These are phyloP conservation scores for Aspergillus udagawae DNA, from an alignment of 2,329 filamentous ascomycete genomes.

Conservation along the genomic window DNA sequence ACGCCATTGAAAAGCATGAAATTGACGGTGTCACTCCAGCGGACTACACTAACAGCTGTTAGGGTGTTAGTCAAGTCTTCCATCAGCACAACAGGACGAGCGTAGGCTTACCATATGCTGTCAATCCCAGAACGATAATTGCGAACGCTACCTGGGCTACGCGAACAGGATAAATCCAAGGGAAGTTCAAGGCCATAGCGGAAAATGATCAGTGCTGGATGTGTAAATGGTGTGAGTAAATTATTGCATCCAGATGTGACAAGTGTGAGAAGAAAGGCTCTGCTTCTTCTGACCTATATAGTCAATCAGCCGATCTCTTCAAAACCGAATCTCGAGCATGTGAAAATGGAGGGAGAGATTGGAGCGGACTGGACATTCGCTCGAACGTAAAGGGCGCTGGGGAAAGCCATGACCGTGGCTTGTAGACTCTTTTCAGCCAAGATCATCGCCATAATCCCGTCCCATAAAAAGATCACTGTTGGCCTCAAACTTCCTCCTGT, in stretches of 20 bases:
- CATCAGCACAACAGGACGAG: not conserved
- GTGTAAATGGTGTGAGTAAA: not conserved
- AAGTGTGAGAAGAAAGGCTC: not conserved
- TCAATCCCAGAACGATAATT: constrained; percentile 71
- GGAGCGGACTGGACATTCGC: not conserved
- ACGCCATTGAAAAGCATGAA: constrained; percentile 77
- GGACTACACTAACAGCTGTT: constrained; percentile 54
- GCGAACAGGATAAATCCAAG: constrained; percentile 53
- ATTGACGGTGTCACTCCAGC: constrained; percentile 57
- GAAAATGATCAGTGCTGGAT: not conserved
- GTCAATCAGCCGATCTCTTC: not conserved
- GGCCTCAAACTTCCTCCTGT: not conserved
- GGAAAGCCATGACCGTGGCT: not conserved
- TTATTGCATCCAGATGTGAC: not conserved
- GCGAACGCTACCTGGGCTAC: constrained; percentile 63
- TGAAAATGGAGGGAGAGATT: not conserved
- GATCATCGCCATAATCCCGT: not conserved
- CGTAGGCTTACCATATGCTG: constrained; percentile 61
- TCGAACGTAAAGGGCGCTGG: not conserved
- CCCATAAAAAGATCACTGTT: not conserved
- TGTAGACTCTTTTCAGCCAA: not conserved
- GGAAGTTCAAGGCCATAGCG: constrained; percentile 13
- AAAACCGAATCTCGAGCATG: not conserved
- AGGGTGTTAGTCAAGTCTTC: not conserved
- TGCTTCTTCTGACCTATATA: not conserved